Conservation (phyloP, 148 eudicot genomes). For the Amaranthus palmeri region DNA sequence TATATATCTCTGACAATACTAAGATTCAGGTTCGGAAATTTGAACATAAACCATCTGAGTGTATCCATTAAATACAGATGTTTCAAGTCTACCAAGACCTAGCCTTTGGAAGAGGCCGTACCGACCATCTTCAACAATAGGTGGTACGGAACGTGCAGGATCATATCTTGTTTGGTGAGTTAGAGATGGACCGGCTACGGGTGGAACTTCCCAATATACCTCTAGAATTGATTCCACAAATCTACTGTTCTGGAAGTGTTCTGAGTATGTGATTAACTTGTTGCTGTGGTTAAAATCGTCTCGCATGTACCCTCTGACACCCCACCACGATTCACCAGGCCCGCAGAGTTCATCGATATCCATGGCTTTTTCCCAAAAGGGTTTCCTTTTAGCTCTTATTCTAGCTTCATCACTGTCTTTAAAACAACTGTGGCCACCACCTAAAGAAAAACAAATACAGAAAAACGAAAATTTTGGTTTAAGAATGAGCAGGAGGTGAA, state of each 20-base stretch:
- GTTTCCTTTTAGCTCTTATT: constrained; percentile 59
- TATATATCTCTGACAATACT: constrained; percentile 8
- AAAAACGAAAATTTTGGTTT: neutral
- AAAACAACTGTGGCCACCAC: constrained; percentile 98
- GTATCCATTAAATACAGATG: constrained; percentile 86
- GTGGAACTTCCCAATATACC: constrained; percentile 95
- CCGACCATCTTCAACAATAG: constrained; percentile 92
- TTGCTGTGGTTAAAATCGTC: constrained; percentile 94
- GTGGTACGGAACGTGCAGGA: constrained; percentile 73
- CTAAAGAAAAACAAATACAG: constrained; percentile 36
- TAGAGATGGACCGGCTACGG: constrained; percentile 91
- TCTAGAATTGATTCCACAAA: constrained; percentile 85
- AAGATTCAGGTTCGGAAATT: constrained; percentile 52
- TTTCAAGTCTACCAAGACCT: constrained; percentile 54
- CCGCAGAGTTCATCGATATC: constrained; percentile 84
- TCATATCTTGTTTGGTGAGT: constrained; percentile 95
- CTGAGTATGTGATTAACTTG: constrained; percentile 53
- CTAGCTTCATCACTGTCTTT: constrained; percentile 91
- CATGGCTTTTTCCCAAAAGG: constrained; percentile 91
- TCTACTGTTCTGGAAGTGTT: constrained; percentile 86
- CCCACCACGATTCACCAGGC: constrained; percentile 94
- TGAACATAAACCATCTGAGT: constrained; percentile 96
- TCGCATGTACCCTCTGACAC: constrained; percentile 83
- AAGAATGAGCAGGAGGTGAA: neutral
- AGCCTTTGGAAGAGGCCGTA: constrained; percentile 73